Evolutionary conservation across 2,329 filamentous ascomycete species (phyloP).

Genomic region (Aplosporella prunicola): DNA sequence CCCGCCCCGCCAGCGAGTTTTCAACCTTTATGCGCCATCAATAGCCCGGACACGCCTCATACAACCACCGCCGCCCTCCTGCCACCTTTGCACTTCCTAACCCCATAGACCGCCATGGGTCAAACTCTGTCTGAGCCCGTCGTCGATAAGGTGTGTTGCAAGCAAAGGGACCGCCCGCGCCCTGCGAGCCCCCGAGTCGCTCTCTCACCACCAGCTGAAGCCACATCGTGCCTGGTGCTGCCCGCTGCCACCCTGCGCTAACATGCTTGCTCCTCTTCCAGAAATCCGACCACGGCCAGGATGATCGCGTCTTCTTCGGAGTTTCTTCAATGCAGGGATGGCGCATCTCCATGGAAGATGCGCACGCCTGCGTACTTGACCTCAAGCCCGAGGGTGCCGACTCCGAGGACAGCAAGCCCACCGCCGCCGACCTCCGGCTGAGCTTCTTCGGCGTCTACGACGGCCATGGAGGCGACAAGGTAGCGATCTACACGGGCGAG

Average conservation of each 20-base stretch:
- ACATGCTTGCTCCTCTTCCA: slow-evolving; percentile 29
- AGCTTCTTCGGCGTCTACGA: slow-evolving; percentile 98
- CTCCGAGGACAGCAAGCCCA: slow-evolving; percentile 44
- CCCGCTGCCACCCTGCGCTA: slow-evolving; percentile 3
- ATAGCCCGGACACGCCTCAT: slow-evolving; percentile 10
- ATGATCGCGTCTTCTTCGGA: slow-evolving; percentile 87
- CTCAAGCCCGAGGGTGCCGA: slow-evolving; percentile 54
- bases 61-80: slow-evolving; percentile 9
- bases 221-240: slow-evolving; percentile 4
- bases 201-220: too few species aligned
- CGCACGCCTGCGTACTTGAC: slow-evolving; percentile 83
- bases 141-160: slow-evolving; percentile 75
- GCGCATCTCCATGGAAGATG: slow-evolving; percentile 99
- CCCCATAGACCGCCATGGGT: slow-evolving; percentile 56
- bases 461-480: slow-evolving; percentile 93
- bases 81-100: neutral
- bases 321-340: slow-evolving; percentile 99
- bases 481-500: slow-evolving; percentile 84
- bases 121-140: slow-evolving; percentile 99
- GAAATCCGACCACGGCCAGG: slow-evolving; percentile 81
- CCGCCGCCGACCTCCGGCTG: slow-evolving; percentile 60
- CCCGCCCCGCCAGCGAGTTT: slow-evolving; percentile 11
- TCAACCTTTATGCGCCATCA: slow-evolving; percentile 11
- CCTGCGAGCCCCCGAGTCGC: slow-evolving; percentile 12
- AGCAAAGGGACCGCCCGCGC: slow-evolving; percentile 15